Evolutionary conservation across 306 rosid genomes (phyloP).

Genomic region (Rosa persica): DNA sequence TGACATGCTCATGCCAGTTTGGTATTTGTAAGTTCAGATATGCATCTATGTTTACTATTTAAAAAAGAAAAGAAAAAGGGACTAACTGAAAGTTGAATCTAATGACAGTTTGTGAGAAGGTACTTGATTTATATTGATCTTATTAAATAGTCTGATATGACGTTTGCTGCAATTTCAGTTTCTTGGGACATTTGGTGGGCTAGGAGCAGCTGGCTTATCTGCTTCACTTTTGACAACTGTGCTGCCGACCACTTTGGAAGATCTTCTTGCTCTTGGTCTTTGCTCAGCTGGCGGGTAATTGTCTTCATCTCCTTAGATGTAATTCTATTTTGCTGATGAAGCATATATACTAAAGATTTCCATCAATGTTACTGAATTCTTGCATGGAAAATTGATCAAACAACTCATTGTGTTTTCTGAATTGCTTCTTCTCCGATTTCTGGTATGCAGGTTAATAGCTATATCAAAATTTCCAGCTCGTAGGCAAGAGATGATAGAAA

Average conservation of each 20-base stretch:
- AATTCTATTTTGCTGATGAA: background rate
- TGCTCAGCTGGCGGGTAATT: slow-evolving; percentile 97
- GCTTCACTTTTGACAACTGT: slow-evolving; percentile 93
- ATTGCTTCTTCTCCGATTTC: background rate
- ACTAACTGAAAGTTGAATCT: background rate
- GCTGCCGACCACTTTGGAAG: slow-evolving; percentile 79
- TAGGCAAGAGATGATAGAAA: slow-evolving; percentile 58
- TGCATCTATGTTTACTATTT: background rate
- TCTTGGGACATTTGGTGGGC: slow-evolving; percentile 80
- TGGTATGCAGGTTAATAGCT: slow-evolving; percentile 53
- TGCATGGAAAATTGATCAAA: background rate
- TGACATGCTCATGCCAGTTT: background rate
- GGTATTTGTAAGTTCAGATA: background rate
- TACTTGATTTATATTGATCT: background rate
- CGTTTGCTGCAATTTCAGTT: slow-evolving; percentile 44
- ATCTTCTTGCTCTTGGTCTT: slow-evolving; percentile 96
- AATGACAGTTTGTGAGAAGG: background rate
- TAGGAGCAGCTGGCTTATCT: slow-evolving; percentile 92
- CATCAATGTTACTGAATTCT: background rate
- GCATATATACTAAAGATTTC: background rate
- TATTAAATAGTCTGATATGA: slow-evolving; percentile 18
- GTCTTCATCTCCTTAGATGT: background rate
- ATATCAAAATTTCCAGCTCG: slow-evolving; percentile 75
- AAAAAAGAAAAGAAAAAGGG: background rate
- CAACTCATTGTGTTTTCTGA: background rate